Base-by-base conservation (phyloP, 2,329 filamentous ascomycete species). In the Aspergillus udagawae region DNA sequence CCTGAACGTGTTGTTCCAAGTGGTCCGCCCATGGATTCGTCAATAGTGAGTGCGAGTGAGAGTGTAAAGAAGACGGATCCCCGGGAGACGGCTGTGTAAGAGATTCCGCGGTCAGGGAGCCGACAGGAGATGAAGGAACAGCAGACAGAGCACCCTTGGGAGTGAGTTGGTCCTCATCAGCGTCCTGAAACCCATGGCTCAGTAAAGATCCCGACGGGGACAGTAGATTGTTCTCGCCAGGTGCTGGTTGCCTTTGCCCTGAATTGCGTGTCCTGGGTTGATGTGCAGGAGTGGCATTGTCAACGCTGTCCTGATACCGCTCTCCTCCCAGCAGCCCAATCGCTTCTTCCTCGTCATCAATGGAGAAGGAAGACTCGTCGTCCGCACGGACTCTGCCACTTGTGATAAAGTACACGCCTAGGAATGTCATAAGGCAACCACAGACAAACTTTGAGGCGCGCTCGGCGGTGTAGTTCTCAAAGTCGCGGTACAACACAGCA, bases 381-480 rank as follows among this genome's bases (percentile, higher is more conserved):
- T 75, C 82, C 10, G 80, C 76, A 14, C 74, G 77, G 52, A 83
- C 79, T 64, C 92, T 83, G 54, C 91, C 92, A 67, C 89, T 96
- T 1, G 94, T 97, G 69, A 99, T 97, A 64, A 97, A 83, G 75
- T 94, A 97, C n/a, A 99, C 94, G 9, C 94, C 94, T 58, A 93
- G 86, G 73, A 99, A 99, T 0, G 94, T 99, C 62, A 99, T 77
- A 4, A 91, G 80, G 74, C 94, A 99, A 41, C 94, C 94, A 23
- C 90, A 91, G 12, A 96, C 78, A 69, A 99, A 99, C 67, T 96
- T 96, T 56, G 80, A 78, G 2, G 90, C 90, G 67, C 91, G 89
- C 50, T 86, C 82, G 29, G 82, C 76, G 0, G 86, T 89, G 7
- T 91, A 90, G 45, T 89, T 87, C 73, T 97, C 90, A 68, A 99